Evolutionary conservation across 306 rosid genomes (phyloP).

Genomic region (Cucurbita pepo): DNA sequence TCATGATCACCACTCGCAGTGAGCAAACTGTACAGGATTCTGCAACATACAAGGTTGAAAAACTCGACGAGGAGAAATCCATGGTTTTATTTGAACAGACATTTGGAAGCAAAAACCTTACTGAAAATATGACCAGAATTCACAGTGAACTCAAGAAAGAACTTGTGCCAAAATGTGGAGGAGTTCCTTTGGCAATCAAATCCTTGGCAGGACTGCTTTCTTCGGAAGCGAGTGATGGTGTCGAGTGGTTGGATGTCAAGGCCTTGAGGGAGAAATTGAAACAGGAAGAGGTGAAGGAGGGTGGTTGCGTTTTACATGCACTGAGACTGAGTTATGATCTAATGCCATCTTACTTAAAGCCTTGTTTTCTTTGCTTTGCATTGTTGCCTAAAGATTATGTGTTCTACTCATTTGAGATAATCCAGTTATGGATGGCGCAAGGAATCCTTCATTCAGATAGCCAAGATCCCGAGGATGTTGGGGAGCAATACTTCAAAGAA

Average conservation of each 20-base stretch:
- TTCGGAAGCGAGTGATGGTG: background rate
- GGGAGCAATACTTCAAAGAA: slow-evolving; percentile 15
- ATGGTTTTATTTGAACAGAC: background rate
- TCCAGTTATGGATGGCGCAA: slow-evolving; percentile 36
- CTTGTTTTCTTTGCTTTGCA: slow-evolving; percentile 15
- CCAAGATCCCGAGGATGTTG: slow-evolving; percentile 11
- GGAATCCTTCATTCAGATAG: slow-evolving; percentile 9
- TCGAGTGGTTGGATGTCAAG: background rate
- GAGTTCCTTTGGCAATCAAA: slow-evolving; percentile 8
- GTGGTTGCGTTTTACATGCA: background rate
- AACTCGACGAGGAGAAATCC: background rate
- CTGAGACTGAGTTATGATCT: slow-evolving; percentile 1
- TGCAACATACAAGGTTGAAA: background rate
- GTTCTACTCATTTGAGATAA: slow-evolving; percentile 1
- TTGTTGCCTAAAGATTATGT: slow-evolving; percentile 9
- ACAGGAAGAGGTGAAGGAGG: background rate
- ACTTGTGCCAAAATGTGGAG: slow-evolving; percentile 4
- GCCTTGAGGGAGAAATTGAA: background rate
- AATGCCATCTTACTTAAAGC: slow-evolving; percentile 9
- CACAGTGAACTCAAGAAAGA: background rate
- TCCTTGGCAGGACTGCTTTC: background rate
- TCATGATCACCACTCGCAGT: slow-evolving; percentile 13
- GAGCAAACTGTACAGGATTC: background rate
- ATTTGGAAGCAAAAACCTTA: background rate
- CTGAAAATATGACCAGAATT: no score